Conservation (phyloP, 768 basidiomycete genomes). For the Amanita rubescens region DNA sequence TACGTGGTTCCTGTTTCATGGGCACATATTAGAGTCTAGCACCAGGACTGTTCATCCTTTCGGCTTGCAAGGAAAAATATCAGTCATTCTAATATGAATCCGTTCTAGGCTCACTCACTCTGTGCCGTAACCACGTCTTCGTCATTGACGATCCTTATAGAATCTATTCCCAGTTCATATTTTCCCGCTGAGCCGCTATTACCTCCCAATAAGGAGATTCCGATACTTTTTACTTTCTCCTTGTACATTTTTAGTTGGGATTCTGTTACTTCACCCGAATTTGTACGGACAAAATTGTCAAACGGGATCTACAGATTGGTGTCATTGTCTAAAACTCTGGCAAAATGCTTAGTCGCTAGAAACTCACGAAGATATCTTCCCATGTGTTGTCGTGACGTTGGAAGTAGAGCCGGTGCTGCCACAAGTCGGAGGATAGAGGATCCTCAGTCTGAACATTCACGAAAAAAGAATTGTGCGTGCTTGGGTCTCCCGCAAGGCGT, state of each 20-base stretch:
- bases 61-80: not conserved
- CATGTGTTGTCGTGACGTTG: conserved; percentile 55
- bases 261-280: conserved; percentile 61
- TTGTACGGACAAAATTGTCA: conserved; percentile 64
- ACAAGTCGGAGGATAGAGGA: conserved; percentile 75
- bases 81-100: no score
- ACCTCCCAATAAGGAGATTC: conserved; percentile 83
- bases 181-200: conserved; percentile 66
- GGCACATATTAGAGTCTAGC: not conserved
- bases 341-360: not conserved
- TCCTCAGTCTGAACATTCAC: conserved; percentile 92
- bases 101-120: not conserved
- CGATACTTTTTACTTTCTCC: conserved; percentile 71
- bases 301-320: conserved; percentile 94
- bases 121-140: conserved; percentile 41
- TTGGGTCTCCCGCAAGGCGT: conserved; percentile 68
- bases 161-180: conserved; percentile 80
- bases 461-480: conserved; percentile 80
- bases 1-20: not conserved
- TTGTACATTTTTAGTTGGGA: conserved; percentile 71
- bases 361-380: conserved; percentile 75
- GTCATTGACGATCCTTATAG: conserved; percentile 74
- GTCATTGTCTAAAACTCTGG: not conserved
- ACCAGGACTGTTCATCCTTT: not conserved
- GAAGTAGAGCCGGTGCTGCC: conserved; percentile 91